phyloP scores from a whole-genome alignment of 495 filamentous ascomycete species.

The Apiosordaria backusii region DNA sequence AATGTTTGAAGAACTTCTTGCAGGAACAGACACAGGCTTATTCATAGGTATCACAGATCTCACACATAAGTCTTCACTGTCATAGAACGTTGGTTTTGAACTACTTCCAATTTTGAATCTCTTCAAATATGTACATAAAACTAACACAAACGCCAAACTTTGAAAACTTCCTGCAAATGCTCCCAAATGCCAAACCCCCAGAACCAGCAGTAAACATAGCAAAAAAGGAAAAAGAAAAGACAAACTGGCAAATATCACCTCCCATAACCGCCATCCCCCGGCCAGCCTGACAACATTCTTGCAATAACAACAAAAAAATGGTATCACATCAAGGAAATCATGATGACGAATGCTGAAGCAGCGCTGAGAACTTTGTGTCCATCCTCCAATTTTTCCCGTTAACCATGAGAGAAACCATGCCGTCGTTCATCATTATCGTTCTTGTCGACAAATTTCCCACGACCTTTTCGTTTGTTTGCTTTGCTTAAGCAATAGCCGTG shows the following conservation, averaged over 20 bases:
- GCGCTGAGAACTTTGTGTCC: not conserved
- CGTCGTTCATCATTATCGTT: not conserved
- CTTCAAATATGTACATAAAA: not conserved
- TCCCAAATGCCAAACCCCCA: not conserved
- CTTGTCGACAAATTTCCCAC: not conserved
- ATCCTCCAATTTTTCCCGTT: not conserved
- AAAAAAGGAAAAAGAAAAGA: not conserved
- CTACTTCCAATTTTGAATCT: not conserved
- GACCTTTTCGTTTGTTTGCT: not conserved
- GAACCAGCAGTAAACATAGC: not conserved
- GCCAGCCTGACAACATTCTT: not conserved
- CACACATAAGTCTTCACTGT: no score
- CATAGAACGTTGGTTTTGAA: no score
- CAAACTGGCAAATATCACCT: not conserved
- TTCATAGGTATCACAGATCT: no score
- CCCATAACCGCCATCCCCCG: no score
- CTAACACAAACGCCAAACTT: not conserved
- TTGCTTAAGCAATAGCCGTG: constrained; percentile 25
- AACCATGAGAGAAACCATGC: not conserved
- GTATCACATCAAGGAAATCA: constrained; percentile 1
- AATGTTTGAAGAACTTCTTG: no score
- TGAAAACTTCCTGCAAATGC: not conserved
- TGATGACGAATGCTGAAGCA: not conserved
- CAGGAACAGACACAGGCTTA: no score
- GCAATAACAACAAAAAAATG: not conserved